phyloP scores from a whole-genome alignment of 331 rosid genomes.

The Arachis monticola region DNA sequence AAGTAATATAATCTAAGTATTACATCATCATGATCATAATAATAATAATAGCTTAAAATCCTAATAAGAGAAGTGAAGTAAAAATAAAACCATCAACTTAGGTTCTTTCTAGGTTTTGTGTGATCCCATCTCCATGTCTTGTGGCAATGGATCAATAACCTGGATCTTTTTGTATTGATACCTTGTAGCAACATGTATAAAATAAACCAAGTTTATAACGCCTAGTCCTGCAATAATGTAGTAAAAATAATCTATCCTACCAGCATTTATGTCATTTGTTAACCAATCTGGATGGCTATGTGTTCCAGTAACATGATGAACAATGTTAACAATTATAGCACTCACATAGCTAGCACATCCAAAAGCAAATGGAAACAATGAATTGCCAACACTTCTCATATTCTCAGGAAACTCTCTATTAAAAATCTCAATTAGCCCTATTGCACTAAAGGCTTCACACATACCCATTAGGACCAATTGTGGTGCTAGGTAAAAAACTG shows the following conservation, averaged over 20 bases:
- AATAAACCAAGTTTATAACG: constrained; percentile 48
- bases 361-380: constrained; percentile 57
- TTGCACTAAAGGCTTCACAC: constrained; percentile 60
- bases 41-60: too few species aligned
- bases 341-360: constrained; percentile 59
- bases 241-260: constrained; percentile 72
- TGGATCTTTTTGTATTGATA: constrained; percentile 56
- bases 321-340: constrained; percentile 36
- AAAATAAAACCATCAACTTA: too few species aligned
- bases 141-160: neutral
- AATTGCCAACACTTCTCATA: constrained; percentile 77
- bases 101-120: constrained; percentile 7
- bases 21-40: neutral
- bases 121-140: constrained; percentile 44
- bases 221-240: constrained; percentile 58
- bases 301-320: constrained; percentile 53
- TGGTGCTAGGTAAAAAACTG: constrained; percentile 71
- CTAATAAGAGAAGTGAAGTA: neutral
- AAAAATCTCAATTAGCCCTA: constrained; percentile 77
- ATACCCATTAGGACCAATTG: constrained; percentile 71
- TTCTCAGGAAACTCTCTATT: constrained; percentile 79
- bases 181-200: constrained; percentile 44
- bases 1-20: neutral
- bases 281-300: constrained; percentile 63
- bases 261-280: constrained; percentile 58